Conservation (phyloP, 1,284 basidiomycete genomes). For the Leccinum insolens region DNA sequence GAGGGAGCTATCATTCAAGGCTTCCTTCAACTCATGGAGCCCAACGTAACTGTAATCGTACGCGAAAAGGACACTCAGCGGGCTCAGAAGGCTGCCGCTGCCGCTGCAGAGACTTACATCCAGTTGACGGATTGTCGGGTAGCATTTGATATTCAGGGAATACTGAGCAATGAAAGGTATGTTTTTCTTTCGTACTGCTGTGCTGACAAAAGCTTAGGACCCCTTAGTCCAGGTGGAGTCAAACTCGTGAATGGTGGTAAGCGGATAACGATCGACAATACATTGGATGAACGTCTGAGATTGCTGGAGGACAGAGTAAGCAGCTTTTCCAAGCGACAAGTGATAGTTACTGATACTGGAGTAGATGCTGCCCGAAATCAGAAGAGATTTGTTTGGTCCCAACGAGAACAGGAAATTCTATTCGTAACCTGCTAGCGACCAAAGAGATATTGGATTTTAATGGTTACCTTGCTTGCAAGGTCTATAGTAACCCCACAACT, state of each 20-base stretch:
- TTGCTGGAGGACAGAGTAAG: slow-evolving; percentile 86
- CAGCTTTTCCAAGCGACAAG: slow-evolving; percentile 9
- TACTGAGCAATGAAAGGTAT: slow-evolving; percentile 74
- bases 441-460: no score
- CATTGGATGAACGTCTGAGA: slow-evolving; percentile 85
- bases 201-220: background rate
- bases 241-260: slow-evolving; percentile 72
- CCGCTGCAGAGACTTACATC: slow-evolving; percentile 67
- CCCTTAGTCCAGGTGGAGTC: slow-evolving; percentile 74
- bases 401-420: slow-evolving; percentile 90
- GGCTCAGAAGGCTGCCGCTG: slow-evolving; percentile 61
- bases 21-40: slow-evolving; percentile 72
- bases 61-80: slow-evolving; percentile 64
- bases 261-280: slow-evolving; percentile 90
- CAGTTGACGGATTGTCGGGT: slow-evolving; percentile 78
- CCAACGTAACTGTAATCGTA: slow-evolving; percentile 60
- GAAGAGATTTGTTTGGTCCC: slow-evolving; percentile 81
- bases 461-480: no score
- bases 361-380: slow-evolving; percentile 92
- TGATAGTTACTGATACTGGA: slow-evolving; percentile 5
- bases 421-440: slow-evolving; percentile 53
- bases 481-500: no score
- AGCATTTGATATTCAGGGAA: slow-evolving; percentile 64
- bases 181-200: slow-evolving; percentile 27
- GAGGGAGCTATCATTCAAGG: slow-evolving; percentile 47